Base-by-base conservation (phyloP, 2,329 filamentous ascomycete genomes). In the Mycosphaerella sp. region DNA sequence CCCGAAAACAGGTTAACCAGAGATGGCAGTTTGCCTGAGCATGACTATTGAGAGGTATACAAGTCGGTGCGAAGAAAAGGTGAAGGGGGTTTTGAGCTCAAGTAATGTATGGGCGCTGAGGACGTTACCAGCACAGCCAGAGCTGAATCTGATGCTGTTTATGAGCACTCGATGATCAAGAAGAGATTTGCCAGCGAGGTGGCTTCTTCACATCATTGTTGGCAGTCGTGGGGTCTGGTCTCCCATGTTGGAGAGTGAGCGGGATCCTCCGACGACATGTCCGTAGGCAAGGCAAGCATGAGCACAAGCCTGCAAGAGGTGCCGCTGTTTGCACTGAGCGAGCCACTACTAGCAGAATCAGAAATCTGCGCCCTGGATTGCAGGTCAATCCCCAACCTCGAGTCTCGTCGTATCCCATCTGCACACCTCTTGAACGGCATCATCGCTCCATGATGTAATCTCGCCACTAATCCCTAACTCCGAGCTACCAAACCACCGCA, bases 1-100 rank as follows among this genome's bases (percentile, higher is more conserved):
- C 65, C 60, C 79, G 79, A 59, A 86, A 85, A 66, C 82, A 86
- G 62, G 85, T 86, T 62, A 80, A 87, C 69, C 71, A 76, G 58
- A 71, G 78, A 56, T 87, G 84, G 84, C 72, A 69, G 52, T 73
- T 75, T 50, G 53, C 59, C 9, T 64, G 52, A 62, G 21, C 18
- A n/a, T 2, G 13, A 17, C 6, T 6, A 3, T 4, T 30, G 25
- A 7, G 28, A 13, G 14, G n/a, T 12, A 2, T 28, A 8, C 10
- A 2, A 14, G 17, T 18, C 10, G 18, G 16, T n/a, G 28, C n/a
- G 36, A 25, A 12, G 3, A 39, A 18, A 39, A 9, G 16, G 36
- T 18, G 36, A 9, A 16, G 21, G 21, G 7, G 21, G 7, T 25
- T 6, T 25, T 25, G 21, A 25, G 21, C 21, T 25, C 21, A 25